Evolutionary conservation across 1,284 basidiomycete species (phyloP), one percentile per base, ranked within the genome.

Genomic region (Trichosporon ovoides): DNA sequence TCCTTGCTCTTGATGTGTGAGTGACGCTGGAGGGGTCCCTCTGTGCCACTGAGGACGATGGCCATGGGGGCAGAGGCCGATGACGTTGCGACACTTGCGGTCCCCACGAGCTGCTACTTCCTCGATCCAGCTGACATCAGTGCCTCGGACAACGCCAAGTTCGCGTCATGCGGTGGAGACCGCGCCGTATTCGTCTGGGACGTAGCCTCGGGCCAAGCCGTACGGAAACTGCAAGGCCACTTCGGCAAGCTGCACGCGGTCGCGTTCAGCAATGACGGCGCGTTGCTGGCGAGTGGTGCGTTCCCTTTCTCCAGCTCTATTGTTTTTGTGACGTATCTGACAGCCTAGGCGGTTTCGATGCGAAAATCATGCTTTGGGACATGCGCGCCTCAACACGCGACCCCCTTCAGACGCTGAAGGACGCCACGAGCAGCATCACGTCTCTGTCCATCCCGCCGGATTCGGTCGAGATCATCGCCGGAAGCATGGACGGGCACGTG

Each of bases 111-210:
- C n/a, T 22, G 3, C 4, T n/a, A 4, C n/a, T 2, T 22, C 20
- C 9, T 16, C 16, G 13, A 38, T 49, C 10, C 5, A 38, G 16
- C 52, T 60, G 40, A 53, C 31, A 18, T 58, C 65, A 95, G 93
- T 43, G 84, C 92, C 20, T 86, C 88, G 62, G 94, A 98, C 77
- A 98, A 98, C 77, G 86, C 88, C 49, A 87, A 87, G 66, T 95
- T 99, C 68, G 94, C 88, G 1, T 93, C 89, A 3, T 91, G 88
- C 24, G 96, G 96, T 38, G 92, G 91, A 3, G 96, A 99, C 76
- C 86, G 90, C 64, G 86, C 86, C 48, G 87, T 97, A 0, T 94
- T 93, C 66, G 76, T 97, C 20, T 98, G 95, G 95, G 96, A 98
- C 72, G 95, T 99, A 9, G 85, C 87, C 11, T 85, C 87, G 14